Evolutionary conservation across 2,329 filamentous ascomycete genomes (phyloP).

Genomic region (Fonsecaea monophora): DNA sequence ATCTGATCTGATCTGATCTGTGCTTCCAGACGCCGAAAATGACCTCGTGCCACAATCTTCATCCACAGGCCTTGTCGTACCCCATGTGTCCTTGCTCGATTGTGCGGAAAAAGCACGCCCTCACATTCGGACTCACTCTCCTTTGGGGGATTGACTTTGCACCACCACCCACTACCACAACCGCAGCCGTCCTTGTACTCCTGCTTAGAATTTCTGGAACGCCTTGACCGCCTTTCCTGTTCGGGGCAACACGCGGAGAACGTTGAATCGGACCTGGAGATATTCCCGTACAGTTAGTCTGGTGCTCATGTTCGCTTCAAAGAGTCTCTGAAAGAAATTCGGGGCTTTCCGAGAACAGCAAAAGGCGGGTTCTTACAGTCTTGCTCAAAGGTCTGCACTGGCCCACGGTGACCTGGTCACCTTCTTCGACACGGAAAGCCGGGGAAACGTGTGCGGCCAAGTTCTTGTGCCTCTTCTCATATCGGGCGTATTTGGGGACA

Average conservation of each 20-base stretch:
- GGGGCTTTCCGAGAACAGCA: not conserved
- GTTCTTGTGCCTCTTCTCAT: constrained; percentile 99
- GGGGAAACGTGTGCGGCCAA: constrained; percentile 97
- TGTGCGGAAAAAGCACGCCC: not conserved
- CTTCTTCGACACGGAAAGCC: constrained; percentile 99
- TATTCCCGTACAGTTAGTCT: constrained; percentile 15
- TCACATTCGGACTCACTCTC: not conserved
- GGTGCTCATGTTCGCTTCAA: not conserved
- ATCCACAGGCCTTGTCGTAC: constrained; percentile 12
- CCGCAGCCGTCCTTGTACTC: too few relatives aligned
- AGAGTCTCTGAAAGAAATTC: not conserved
- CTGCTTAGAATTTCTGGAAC: constrained; percentile 95
- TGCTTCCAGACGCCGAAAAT: constrained; percentile 27
- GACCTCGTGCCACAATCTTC: constrained; percentile 20
- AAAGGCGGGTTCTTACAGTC: constrained; percentile 72
- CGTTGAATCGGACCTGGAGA: constrained; percentile 93
- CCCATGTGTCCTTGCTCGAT: constrained; percentile 14
- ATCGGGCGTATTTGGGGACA: constrained; percentile 99
- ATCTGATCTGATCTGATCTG: constrained; percentile 8
- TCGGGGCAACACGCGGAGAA: constrained; percentile 96
- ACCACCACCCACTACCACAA: not conserved
- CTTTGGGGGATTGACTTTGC: not conserved
- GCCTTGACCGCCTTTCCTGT: constrained; percentile 97
- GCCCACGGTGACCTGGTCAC: constrained; percentile 98
- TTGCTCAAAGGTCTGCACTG: constrained; percentile 99